Evolutionary conservation across 2,329 filamentous ascomycete species (phyloP), one percentile per base, ranked within the genome.

Genomic region (Venturia pyrina): DNA sequence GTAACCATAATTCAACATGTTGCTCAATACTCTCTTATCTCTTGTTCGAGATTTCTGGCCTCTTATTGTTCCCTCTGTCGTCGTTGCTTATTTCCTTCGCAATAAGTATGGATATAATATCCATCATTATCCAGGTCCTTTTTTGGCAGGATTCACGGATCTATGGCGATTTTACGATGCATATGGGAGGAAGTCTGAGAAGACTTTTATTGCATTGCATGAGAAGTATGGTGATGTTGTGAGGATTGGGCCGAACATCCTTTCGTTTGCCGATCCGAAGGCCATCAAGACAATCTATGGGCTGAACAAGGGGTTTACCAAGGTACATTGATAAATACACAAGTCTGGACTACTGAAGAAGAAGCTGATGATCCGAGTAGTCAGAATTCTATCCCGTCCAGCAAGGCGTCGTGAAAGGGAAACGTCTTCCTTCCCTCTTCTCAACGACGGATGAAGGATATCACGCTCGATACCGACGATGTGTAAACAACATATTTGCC

Each of bases 381-480:
- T 91, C 89, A 40, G 87, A 90, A 69, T 93, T 93, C 73, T 93
- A 93, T 72, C 84, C 89, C 0, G 88, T 93, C 3, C 90, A 93
- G 73, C 86, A 90, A 75, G 86, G 88, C 0, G 83, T 90, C 1
- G 83, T 86, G 24, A 85, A 88, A 68, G 90, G 90, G 28, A 81
- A 83, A 68, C 82, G 84, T 2, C 81, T 92, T 0, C 84, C 85
- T 43, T 91, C 89, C 2, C 82, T 95, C 21, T 93, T 93, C 78
- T 89, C 87, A 72, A 90, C 89, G 0, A 87, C 84, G 7, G 85
- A 90, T 74, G 89, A 93, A 69, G 80, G 83, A 53, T 93, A 89
- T 76, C 90, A 93, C 73, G 85, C 88, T 50, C 85, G 87, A 71
- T 88, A 93, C 73, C 84, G 89, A 37, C 83, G 89, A 67, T 89